Percentiles rank a stretch among this genome's conserved stretches.
Conservation (phyloP, 2,329 filamentous ascomycete genomes). For the Colletotrichum melonis region DNA sequence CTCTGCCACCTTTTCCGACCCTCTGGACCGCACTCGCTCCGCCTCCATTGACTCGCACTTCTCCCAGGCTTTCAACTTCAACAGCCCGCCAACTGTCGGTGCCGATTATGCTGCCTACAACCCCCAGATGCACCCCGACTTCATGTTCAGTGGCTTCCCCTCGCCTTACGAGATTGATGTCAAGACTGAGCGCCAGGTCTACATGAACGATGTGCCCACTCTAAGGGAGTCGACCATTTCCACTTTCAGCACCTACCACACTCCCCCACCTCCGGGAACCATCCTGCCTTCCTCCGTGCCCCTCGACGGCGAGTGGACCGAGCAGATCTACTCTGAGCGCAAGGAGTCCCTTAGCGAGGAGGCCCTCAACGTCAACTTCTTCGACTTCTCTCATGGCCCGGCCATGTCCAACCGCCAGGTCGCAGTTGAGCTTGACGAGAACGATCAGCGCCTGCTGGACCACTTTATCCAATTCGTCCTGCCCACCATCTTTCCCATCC, state of each 20-base stretch:
- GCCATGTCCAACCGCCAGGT: constrained; percentile 73
- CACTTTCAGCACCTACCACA: constrained; percentile 91
- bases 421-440: constrained; percentile 85
- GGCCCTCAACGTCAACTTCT: constrained; percentile 80
- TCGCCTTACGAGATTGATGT: constrained; percentile 94
- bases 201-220: constrained; percentile 89
- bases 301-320: constrained; percentile 75
- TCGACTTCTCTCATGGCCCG: constrained; percentile 80
- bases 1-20: constrained; percentile 82
- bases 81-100: constrained; percentile 63
- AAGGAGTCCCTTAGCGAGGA: constrained; percentile 76
- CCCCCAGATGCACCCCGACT: constrained; percentile 70
- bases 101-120: constrained; percentile 72
- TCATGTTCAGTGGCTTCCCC: constrained; percentile 66
- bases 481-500: constrained; percentile 89
- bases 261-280: constrained; percentile 77
- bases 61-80: constrained; percentile 79
- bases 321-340: constrained; percentile 75
- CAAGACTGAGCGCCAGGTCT: constrained; percentile 95
- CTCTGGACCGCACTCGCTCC: constrained; percentile 77
- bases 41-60: constrained; percentile 85
- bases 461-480: constrained; percentile 92
- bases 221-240: constrained; percentile 88
- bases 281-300: constrained; percentile 71
- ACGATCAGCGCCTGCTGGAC: constrained; percentile 86